These are phyloP conservation scores for Kodamaea nitidulidarum DNA, from an alignment of 805 yeast species.

Conservation along the genomic window DNA sequence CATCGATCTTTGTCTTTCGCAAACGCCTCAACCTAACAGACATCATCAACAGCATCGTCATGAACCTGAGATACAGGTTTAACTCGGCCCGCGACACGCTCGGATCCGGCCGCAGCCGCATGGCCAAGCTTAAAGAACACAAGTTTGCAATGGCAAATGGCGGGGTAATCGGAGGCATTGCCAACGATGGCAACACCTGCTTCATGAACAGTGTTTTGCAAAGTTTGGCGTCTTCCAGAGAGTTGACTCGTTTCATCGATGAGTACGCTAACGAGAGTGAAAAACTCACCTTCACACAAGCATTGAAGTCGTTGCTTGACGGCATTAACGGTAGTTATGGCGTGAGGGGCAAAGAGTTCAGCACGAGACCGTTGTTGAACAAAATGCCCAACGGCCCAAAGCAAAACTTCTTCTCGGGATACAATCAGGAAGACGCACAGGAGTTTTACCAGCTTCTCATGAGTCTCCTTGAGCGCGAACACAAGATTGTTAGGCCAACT, in stretches of 20 bases:
- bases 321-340: slow-evolving; percentile 57
- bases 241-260: slow-evolving; percentile 54
- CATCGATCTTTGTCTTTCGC: slow-evolving; percentile 1
- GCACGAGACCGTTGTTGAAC: slow-evolving; percentile 55
- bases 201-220: slow-evolving; percentile 91
- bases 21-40: slow-evolving; percentile 6
- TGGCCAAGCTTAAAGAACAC: slow-evolving; percentile 21
- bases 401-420: slow-evolving; percentile 72
- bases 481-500: slow-evolving; percentile 15
- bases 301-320: slow-evolving; percentile 48
- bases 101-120: slow-evolving; percentile 7
- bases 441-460: slow-evolving; percentile 84
- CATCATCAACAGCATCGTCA: slow-evolving; percentile 5
- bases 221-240: slow-evolving; percentile 69
- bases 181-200: slow-evolving; percentile 91
- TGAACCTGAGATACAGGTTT: slow-evolving; percentile 10
- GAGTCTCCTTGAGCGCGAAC: slow-evolving; percentile 61
- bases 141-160: slow-evolving; percentile 52
- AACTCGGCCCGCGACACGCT: slow-evolving; percentile 8
- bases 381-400: slow-evolving; percentile 76
- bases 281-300: slow-evolving; percentile 42
- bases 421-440: slow-evolving; percentile 95
- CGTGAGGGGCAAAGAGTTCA: slow-evolving; percentile 53
- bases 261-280: slow-evolving; percentile 20
- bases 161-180: slow-evolving; percentile 78